Evolutionary conservation across 2,329 filamentous ascomycete species (phyloP).

Genomic region (Verticillium albo-atrum): DNA sequence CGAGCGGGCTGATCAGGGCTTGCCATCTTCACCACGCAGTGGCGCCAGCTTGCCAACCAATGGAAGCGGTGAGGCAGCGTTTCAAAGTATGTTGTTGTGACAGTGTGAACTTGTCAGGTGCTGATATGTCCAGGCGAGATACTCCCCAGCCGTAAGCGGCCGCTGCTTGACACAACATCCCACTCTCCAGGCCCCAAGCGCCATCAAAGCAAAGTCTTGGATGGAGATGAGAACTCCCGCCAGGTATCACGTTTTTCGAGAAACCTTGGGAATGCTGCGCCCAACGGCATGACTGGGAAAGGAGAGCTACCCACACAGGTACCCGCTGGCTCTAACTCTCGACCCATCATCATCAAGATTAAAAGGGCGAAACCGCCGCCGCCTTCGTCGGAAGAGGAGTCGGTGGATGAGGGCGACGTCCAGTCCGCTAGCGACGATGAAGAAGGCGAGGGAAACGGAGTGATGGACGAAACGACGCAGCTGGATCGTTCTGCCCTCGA

Average conservation of each 20-base stretch:
- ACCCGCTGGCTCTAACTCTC: not conserved
- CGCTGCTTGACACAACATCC: not conserved
- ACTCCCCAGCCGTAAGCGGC: conserved; percentile 2
- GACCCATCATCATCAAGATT: not conserved
- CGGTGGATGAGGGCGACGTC: not conserved
- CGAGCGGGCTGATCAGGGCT: not conserved
- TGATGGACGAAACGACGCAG: not conserved
- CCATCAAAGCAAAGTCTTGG: not conserved
- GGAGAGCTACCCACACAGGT: not conserved
- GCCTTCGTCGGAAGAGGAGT: not conserved
- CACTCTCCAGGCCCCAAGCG: not conserved
- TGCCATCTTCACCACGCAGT: not conserved
- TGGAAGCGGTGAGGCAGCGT: not conserved
- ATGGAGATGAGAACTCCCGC: not conserved
- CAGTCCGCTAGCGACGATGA: not conserved
- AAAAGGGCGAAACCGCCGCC: not conserved
- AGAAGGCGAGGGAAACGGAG: not conserved
- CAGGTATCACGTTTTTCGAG: not conserved
- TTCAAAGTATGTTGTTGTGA: not conserved
- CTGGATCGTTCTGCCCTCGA: not conserved
- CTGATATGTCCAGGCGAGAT: not conserved
- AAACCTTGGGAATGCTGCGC: not conserved
- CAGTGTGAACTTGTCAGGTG: not conserved
- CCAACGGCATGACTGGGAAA: not conserved
- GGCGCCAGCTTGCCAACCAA: not conserved